Base-by-base conservation (phyloP, 2,329 filamentous ascomycete species). In the Alternaria sp. region DNA sequence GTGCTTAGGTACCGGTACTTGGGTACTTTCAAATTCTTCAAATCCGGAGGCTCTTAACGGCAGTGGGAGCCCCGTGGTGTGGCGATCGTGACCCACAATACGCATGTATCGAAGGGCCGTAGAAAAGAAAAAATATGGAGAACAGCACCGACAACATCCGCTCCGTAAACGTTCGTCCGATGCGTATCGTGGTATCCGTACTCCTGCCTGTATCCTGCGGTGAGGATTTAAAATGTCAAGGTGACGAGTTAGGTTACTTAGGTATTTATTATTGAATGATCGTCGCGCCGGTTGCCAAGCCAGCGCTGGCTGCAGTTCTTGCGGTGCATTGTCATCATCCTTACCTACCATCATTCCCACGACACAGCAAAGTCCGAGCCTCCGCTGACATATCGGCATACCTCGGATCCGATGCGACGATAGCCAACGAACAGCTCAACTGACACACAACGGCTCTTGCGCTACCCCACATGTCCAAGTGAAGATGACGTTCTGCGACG, bases 401-500 rank as follows among this genome's bases (percentile, higher is more conserved):
- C 30, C 15, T 45, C 50, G 51, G 58, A 18, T 49, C 21, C 37
- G 30, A 49, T 9, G 10, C 6, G 14, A 28, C 23, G 30, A 47
- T 5, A 55, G 18, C 58, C 49, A 55, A 33, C 33, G 12, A 21
- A 15, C 30, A 44, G n/a, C n/a, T 20, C 30, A 28, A 56, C 25
- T 50, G 41, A 49, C 25, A 44, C 33, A 23, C 44, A 56, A 20
- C 45, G 33, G 33, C 41, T 45, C 15, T 33, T 25, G 43, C 58
- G 18, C 43, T 44, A 49, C 43, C 55, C 55, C 55, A 58, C 60
- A 61, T 53, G 18, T 37, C 28, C 26, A 25, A 25, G 41, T 43
- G 46, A 41, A 43, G 47, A 55, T 63, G 56, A 63, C 61, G 61
- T 63, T 57, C 11, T 12, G 21, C 49, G 41, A 54, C 56, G 25